A percentile compares a stretch with the other conserved stretches of the same genome.
Conservation (phyloP, 1,284 basidiomycete species). For the Vanrija pseudolonga region DNA sequence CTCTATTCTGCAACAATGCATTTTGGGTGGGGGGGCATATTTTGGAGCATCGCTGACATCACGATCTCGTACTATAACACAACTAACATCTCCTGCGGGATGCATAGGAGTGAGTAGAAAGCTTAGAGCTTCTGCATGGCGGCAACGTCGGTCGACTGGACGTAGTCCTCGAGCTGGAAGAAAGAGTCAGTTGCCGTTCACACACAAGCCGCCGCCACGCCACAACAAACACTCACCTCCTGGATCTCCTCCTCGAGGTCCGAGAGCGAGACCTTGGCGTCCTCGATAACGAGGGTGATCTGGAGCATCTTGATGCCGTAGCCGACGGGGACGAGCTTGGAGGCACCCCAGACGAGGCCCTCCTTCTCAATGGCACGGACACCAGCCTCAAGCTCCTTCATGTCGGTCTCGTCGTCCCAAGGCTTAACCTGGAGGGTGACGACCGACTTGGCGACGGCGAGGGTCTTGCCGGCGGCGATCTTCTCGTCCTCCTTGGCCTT, state of each 20-base stretch:
- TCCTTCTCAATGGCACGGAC: conserved; percentile 86
- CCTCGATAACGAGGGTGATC: conserved; percentile 89
- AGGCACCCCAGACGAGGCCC: conserved; percentile 84
- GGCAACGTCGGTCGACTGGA: conserved; percentile 89
- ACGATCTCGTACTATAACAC: background rate
- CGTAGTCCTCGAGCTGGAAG: conserved; percentile 80
- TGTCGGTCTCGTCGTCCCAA: conserved; percentile 99
- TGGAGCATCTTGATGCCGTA: conserved; percentile 79
- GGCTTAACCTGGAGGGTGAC: conserved; percentile 93
- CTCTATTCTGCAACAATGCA: background rate
- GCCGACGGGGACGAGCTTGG: conserved; percentile 88
- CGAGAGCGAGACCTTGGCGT: conserved; percentile 86
- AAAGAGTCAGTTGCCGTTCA: background rate
- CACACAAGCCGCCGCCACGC: background rate
- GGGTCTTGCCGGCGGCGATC: conserved; percentile 58
- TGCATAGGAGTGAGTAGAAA: background rate
- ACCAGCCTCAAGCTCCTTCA: conserved; percentile 74
- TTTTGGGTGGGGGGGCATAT: background rate
- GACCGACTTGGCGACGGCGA: conserved; percentile 70
- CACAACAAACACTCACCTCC: conserved; percentile 52
- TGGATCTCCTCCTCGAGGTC: conserved; percentile 87
- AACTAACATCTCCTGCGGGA: background rate
- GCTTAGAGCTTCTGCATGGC: conserved; percentile 36
- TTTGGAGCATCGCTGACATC: background rate
- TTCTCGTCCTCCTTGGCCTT: conserved; percentile 70